Conservation (phyloP, 202 grass and related monocot species). For the Dendrocalamus latiflorus region DNA sequence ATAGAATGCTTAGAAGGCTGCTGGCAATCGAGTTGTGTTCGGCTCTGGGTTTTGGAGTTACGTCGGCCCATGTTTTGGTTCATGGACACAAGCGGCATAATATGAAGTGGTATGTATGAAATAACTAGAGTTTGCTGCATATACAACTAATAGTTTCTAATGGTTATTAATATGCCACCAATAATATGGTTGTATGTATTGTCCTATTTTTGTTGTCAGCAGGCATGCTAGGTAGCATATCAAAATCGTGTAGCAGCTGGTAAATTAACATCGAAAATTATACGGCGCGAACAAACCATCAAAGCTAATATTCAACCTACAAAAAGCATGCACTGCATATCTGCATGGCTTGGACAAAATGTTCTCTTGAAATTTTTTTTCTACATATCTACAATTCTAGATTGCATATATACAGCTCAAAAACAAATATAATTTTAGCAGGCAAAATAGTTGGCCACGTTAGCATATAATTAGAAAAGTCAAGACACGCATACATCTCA, state of each 20-base stretch:
- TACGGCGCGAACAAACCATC: background rate
- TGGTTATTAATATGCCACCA: no score
- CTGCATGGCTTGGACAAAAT: background rate
- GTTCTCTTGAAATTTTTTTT: background rate
- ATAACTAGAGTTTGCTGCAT: background rate
- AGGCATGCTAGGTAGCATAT: no score
- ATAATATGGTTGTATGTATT: no score
- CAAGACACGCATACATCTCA: no score
- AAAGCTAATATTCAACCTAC: background rate
- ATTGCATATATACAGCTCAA: background rate
- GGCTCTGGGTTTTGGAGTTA: background rate
- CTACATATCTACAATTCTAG: background rate
- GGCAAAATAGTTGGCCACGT: no score
- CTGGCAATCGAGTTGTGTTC: background rate
- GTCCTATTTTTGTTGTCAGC: no score
- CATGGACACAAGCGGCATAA: background rate
- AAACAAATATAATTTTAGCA: background rate
- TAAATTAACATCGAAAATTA: background rate
- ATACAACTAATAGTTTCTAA: no score
- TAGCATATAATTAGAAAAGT: no score
- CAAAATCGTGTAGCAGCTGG: no score
- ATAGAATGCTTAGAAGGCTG: background rate
- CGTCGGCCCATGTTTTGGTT: background rate
- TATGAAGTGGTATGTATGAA: background rate
- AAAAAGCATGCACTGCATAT: background rate